Evolutionary conservation across 441 rosid species (phyloP).

Genomic region (Populus hybrid): DNA sequence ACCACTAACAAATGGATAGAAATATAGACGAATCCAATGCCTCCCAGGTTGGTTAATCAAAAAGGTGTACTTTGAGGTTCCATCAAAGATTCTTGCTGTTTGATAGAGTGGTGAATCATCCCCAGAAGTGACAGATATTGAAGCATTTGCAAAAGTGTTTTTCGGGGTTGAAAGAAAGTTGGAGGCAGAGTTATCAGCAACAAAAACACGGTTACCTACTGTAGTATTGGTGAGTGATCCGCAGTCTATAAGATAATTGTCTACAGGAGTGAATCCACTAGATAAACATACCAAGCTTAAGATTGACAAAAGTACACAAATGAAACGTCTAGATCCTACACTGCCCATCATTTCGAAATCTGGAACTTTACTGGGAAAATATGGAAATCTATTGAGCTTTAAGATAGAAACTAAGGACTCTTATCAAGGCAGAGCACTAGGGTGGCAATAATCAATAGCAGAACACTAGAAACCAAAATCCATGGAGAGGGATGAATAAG

Average conservation of each 20-base stretch:
- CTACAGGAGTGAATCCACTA: slow-evolving; percentile 59
- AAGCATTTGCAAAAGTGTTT: slow-evolving; percentile 36
- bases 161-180: slow-evolving; percentile 52
- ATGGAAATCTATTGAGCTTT: slow-evolving; percentile 13
- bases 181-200: slow-evolving; percentile 61
- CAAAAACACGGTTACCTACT: slow-evolving; percentile 49
- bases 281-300: slow-evolving; percentile 44
- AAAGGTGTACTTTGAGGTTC: slow-evolving; percentile 58
- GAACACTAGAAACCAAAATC: slow-evolving; percentile 8
- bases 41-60: slow-evolving; percentile 52
- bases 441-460: slow-evolving; percentile 2
- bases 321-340: slow-evolving; percentile 19
- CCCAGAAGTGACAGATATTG: slow-evolving; percentile 29
- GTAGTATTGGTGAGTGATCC: slow-evolving; percentile 33
- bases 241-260: slow-evolving; percentile 45
- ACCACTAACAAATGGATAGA: slow-evolving; percentile 55
- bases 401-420: slow-evolving; percentile 15
- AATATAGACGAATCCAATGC: slow-evolving; percentile 88
- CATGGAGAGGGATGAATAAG: slow-evolving; percentile 8
- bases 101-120: slow-evolving; percentile 50
- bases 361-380: neutral
- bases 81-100: slow-evolving; percentile 65
- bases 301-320: slow-evolving; percentile 33
- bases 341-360: slow-evolving; percentile 29
- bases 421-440: neutral